Conservation (phyloP, 1,284 basidiomycete species). For the Apiotrichum brassicae region DNA sequence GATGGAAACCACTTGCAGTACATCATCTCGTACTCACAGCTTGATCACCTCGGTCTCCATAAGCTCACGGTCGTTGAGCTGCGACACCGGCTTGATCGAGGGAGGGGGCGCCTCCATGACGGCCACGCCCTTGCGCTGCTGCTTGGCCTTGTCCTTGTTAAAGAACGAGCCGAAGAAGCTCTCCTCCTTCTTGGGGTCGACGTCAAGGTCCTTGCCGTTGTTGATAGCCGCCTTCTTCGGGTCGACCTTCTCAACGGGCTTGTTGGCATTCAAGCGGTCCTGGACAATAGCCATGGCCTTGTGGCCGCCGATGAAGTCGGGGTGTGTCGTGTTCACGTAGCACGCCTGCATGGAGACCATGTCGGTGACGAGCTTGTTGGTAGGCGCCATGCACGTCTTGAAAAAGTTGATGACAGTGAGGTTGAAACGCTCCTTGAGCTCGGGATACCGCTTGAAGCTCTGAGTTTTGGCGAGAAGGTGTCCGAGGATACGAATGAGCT, state of each 20-base stretch:
- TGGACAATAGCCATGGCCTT: slow-evolving; percentile 88
- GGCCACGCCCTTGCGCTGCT: slow-evolving; percentile 68
- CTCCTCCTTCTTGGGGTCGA: slow-evolving; percentile 71
- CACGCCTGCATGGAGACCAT: slow-evolving; percentile 94
- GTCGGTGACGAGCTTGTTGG: slow-evolving; percentile 88
- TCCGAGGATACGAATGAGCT: slow-evolving; percentile 88
- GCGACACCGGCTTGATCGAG: slow-evolving; percentile 80
- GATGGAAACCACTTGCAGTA: not conserved
- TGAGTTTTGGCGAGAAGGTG: slow-evolving; percentile 85
- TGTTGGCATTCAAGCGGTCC: slow-evolving; percentile 74
- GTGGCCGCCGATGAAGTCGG: slow-evolving; percentile 95
- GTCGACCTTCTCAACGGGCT: slow-evolving; percentile 60
- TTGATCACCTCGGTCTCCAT: slow-evolving; percentile 99
- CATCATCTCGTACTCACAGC: too few relatives aligned
- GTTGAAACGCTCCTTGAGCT: slow-evolving; percentile 90
- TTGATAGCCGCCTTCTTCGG: slow-evolving; percentile 59
- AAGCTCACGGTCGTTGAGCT: slow-evolving; percentile 83
- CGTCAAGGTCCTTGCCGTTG: slow-evolving; percentile 61
- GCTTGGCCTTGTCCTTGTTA: slow-evolving; percentile 50
- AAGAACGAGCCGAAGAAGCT: slow-evolving; percentile 98
- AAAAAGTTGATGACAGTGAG: slow-evolving; percentile 91
- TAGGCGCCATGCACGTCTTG: slow-evolving; percentile 87
- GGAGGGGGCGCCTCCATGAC: slow-evolving; percentile 89
- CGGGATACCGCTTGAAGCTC: slow-evolving; percentile 89
- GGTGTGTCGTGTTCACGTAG: slow-evolving; percentile 98